A percentile compares a stretch with the other conserved stretches of the same genome.
These are phyloP conservation scores for Cadophora luteo-olivacea DNA, from an alignment of 2,329 filamentous ascomycete species.

Conservation along the genomic window DNA sequence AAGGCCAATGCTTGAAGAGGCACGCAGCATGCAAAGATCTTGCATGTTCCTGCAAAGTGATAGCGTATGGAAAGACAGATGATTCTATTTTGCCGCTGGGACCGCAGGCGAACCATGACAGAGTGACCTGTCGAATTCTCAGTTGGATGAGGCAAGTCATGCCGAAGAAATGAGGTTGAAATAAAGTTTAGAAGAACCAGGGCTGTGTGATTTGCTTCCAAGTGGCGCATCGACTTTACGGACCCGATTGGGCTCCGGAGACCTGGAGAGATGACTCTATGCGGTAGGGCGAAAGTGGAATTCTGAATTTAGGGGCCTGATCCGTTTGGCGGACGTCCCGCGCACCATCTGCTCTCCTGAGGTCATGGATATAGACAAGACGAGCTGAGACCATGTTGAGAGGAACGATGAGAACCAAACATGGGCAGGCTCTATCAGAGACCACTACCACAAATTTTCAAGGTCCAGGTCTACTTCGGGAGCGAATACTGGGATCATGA, in stretches of 20 bases:
- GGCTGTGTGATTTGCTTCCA: conserved; percentile 8
- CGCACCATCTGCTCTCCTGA: neutral
- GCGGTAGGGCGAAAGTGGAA: neutral
- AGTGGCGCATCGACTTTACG: neutral
- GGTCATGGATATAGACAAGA: neutral
- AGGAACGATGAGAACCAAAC: too few relatives aligned
- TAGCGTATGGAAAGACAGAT: conserved; percentile 19
- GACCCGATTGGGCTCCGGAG: neutral
- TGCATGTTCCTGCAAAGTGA: conserved; percentile 29
- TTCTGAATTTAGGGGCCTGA: too few relatives aligned
- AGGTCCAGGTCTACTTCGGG: neutral
- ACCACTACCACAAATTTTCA: neutral
- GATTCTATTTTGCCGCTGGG: conserved; percentile 15
- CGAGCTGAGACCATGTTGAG: too few relatives aligned
- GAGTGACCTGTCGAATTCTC: conserved; percentile 23
- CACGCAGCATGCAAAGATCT: conserved; percentile 23
- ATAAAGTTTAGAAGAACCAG: conserved; percentile 28
- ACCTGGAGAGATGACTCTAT: neutral
- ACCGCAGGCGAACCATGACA: conserved; percentile 27
- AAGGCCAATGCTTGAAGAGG: conserved; percentile 6
- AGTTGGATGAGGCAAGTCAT: conserved; percentile 1
- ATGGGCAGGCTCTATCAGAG: neutral
- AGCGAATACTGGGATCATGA: neutral
- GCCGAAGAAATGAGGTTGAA: conserved; percentile 22
- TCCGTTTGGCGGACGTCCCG: conserved; percentile 6